Evolutionary conservation across 1,139 yeast genomes (phyloP), one percentile per base, ranked within the genome.

Genomic region (Candida sp.): DNA sequence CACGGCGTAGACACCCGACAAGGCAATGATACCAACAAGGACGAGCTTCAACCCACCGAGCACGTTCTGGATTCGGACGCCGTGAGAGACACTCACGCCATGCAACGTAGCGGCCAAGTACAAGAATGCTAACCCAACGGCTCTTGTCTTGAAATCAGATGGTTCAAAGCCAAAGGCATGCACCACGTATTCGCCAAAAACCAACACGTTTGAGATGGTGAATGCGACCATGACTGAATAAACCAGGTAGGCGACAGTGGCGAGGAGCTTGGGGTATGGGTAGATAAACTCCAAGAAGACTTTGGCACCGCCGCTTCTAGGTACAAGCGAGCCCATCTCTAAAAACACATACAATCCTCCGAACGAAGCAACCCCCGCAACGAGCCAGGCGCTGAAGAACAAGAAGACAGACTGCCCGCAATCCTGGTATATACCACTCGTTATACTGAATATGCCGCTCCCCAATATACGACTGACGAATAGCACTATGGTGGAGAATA

Each of bases 221-320:
- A 86, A 82, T 0, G 93, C 93, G 62, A 86, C 85, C 35, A 81
- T 56, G 2, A 88, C 76, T 2, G 87, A 79, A 60, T 77, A 85
- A 2, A 84, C 63, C 57, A 83, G 81, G 58, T 80, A 81, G 2
- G 85, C 73, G 7, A 85, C 90, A 47, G 87, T 80, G 48, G 83
- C 78, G 64, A 87, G 67, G 72, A 84, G 72, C 49, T 70, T 73
- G 0, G 93, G 94, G 54, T 69, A 78, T 49, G 79, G 75, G 61
- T 84, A 88, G 25, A 87, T 81, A 55, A 79, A 81, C 62, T 87
- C 93, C 54, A 88, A 66, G 56, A 88, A 88, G 22, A 84, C 86
- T 60, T 88, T 88, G 34, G 86, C 80, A 0, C 94, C 96, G 2
- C 96, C 94, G 57, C 86, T 84, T 62, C 89, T 70, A 0, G 93